These are phyloP conservation scores for Penicillium alfredii DNA, from an alignment of 495 filamentous ascomycete species.

Conservation along the genomic window DNA sequence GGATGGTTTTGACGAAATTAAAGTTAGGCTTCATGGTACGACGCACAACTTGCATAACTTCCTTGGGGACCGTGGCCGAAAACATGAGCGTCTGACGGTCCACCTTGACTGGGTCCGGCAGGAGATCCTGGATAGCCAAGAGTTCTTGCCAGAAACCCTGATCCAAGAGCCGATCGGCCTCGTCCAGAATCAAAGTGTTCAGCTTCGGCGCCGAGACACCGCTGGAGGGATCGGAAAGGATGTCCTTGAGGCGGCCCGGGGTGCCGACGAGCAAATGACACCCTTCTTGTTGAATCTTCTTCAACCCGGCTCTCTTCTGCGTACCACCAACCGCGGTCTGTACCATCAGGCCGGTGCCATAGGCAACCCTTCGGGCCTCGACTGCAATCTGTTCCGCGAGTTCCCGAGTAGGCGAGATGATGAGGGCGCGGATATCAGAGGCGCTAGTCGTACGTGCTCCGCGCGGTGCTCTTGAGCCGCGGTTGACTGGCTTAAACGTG, in stretches of 20 bases:
- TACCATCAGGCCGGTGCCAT: constrained; percentile 62
- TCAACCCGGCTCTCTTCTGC: constrained; percentile 58
- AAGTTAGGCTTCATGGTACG: constrained; percentile 65
- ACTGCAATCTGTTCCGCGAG: constrained; percentile 89
- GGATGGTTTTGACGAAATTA: constrained; percentile 77
- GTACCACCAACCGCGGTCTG: constrained; percentile 90
- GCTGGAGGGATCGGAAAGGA: constrained; percentile 62
- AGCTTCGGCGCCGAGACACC: constrained; percentile 68
- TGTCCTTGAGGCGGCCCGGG: constrained; percentile 80
- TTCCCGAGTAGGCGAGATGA: constrained; percentile 92
- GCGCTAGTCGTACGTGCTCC: too few species aligned
- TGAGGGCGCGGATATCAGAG: constrained; percentile 75
- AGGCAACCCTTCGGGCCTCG: constrained; percentile 69
- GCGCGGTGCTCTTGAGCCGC: constrained; percentile 2
- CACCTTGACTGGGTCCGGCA: constrained; percentile 56
- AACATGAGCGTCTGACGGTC: constrained; percentile 87
- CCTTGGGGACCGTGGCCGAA: constrained; percentile 82
- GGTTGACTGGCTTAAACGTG: constrained; percentile 31
- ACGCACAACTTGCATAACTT: constrained; percentile 74
- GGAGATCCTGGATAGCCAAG: constrained; percentile 54
- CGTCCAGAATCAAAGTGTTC: constrained; percentile 80
- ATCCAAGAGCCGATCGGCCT: constrained; percentile 89
- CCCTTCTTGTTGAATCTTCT: constrained; percentile 58
- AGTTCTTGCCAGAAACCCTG: constrained; percentile 82
- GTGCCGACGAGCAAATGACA: constrained; percentile 90